These are phyloP conservation scores for Chaetothyriales sp. DNA, from an alignment of 2,329 filamentous ascomycete species.

Conservation along the genomic window DNA sequence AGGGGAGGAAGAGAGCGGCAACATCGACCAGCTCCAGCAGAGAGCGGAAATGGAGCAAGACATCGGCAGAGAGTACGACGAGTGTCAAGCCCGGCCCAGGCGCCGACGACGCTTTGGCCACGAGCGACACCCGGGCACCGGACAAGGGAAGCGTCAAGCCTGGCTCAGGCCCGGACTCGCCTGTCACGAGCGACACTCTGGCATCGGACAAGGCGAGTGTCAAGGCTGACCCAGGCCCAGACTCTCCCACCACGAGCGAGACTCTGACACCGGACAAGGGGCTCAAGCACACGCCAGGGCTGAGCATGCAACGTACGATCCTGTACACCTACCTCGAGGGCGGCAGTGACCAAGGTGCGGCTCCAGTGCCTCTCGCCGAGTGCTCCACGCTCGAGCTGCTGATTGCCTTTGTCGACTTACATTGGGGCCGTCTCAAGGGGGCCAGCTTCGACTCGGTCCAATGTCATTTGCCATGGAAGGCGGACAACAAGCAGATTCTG, in stretches of 20 bases:
- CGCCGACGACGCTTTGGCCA: neutral
- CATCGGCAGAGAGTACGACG: neutral
- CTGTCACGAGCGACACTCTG: neutral
- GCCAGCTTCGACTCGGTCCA: constrained; percentile 6
- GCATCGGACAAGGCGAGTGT: neutral
- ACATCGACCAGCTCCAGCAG: neutral
- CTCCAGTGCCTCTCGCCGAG: neutral
- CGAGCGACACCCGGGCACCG: neutral
- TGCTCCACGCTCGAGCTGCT: constrained; percentile 3
- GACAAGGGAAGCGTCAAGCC: no score
- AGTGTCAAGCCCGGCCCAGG: neutral
- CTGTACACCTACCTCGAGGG: neutral
- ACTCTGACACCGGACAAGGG: neutral
- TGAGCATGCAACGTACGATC: neutral
- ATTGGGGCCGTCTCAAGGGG: constrained; percentile 11
- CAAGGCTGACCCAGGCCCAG: no score
- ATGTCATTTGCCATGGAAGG: constrained; percentile 12
- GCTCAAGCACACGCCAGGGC: neutral
- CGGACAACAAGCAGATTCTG: constrained; percentile 8
- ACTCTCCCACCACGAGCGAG: neutral
- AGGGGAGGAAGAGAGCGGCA: neutral
- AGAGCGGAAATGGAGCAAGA: neutral
- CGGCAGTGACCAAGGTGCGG: neutral
- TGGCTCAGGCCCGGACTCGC: no score
- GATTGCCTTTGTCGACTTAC: constrained; percentile 6